These are phyloP conservation scores for Lotmaria passim DNA, from an alignment of 208 protist species.

Conservation along the genomic window DNA sequence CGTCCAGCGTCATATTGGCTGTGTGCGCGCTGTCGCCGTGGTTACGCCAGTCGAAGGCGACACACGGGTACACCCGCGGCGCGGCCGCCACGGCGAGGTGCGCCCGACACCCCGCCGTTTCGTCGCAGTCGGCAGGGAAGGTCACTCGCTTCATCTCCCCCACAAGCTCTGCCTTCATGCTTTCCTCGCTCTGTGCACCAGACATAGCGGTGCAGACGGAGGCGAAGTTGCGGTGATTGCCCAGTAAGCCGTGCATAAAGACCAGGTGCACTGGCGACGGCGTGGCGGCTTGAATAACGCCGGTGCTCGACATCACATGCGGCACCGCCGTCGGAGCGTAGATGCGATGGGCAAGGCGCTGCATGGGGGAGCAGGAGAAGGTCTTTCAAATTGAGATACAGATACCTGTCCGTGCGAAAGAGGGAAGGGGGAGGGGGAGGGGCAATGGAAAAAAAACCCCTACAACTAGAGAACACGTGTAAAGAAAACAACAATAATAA, in stretches of 20 bases:
- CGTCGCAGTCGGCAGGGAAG: conserved; percentile 6
- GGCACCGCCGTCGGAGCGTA: conserved; percentile 20
- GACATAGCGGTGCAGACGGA: conserved; percentile 42
- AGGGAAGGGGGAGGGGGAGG: too few species aligned
- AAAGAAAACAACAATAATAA: neutral
- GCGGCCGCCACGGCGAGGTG: neutral
- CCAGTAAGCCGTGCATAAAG: conserved; percentile 56
- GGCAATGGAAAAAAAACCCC: conserved; percentile 22
- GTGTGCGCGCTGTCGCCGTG: conserved; percentile 51
- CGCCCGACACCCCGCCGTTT: conserved; percentile 4
- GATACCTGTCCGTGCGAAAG: too few species aligned
- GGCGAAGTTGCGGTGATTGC: conserved; percentile 42
- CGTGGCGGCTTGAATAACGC: conserved; percentile 17
- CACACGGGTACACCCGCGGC: conserved; percentile 34
- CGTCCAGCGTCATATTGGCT: conserved; percentile 41
- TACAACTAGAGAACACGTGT: too few species aligned
- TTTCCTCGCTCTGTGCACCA: conserved; percentile 28
- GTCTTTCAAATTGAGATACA: too few species aligned
- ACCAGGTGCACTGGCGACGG: conserved; percentile 45
- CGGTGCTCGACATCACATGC: conserved; percentile 19
- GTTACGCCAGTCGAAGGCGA: conserved; percentile 56
- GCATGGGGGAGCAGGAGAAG: conserved; percentile 1
- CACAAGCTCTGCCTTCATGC: conserved; percentile 23
- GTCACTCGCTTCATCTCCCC: conserved; percentile 22
- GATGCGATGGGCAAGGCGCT: conserved; percentile 22